Evolutionary conservation across 2,329 filamentous ascomycete species (phyloP).

Genomic region (Pseudogymnoascus sp.): DNA sequence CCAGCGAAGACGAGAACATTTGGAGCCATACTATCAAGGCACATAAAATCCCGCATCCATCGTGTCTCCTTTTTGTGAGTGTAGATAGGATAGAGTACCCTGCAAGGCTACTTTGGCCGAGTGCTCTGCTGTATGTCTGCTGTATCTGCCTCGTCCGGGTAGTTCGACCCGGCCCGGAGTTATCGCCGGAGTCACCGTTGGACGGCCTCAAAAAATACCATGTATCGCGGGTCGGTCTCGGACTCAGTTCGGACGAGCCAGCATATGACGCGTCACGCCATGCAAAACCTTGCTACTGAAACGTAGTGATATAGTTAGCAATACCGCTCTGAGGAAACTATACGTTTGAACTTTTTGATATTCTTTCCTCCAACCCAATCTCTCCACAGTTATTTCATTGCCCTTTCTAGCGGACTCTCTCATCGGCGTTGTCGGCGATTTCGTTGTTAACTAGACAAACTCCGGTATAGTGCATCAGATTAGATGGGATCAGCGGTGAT

Average conservation of each 20-base stretch:
- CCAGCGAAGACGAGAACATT: constrained; percentile 47
- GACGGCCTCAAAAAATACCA: background rate
- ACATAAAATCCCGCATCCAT: background rate
- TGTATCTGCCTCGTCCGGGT: background rate
- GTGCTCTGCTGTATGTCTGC: background rate
- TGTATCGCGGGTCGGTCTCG: background rate
- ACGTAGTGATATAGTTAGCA: background rate
- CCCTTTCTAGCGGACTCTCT: background rate
- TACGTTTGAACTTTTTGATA: background rate
- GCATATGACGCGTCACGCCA: background rate
- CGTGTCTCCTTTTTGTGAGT: background rate
- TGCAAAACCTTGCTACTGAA: background rate
- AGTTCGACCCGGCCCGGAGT: background rate
- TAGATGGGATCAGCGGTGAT: background rate
- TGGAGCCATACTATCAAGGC: constrained; percentile 18
- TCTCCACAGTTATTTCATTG: background rate
- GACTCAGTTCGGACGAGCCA: background rate
- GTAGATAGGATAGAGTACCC: background rate
- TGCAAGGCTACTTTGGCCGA: background rate
- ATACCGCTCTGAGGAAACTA: background rate
- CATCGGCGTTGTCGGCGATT: background rate
- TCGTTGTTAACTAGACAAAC: background rate
- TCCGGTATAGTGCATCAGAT: background rate
- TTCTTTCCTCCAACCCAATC: background rate
- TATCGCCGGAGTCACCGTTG: background rate